Conservation (phyloP, 257 asterid species). For the Fraxinus quadrangulata region DNA sequence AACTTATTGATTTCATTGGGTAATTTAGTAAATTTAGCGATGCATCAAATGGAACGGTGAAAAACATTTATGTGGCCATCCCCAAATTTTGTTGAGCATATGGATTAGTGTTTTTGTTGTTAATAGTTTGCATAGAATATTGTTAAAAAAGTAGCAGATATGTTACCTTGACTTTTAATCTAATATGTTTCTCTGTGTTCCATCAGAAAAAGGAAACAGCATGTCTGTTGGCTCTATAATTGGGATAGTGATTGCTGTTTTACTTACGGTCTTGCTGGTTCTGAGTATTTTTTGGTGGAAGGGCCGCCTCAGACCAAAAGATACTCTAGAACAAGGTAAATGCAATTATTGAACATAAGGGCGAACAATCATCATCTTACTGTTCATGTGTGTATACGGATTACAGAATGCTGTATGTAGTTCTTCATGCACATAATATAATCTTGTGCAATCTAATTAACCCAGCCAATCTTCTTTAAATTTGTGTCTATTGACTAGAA, state of each 20-base stretch:
- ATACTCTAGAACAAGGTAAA: constrained; percentile 47
- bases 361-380: background rate
- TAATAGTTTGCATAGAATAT: too few species aligned
- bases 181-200: constrained; percentile 21
- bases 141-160: too few species aligned
- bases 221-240: constrained; percentile 46
- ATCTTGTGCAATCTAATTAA: background rate
- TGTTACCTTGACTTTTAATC: background rate
- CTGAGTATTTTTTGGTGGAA: constrained; percentile 63
- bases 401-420: too few species aligned
- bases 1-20: too few species aligned
- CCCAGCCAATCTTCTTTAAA: too few species aligned
- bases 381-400: background rate
- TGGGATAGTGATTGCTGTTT: constrained; percentile 52
- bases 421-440: background rate
- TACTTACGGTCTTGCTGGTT: constrained; percentile 34
- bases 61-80: too few species aligned
- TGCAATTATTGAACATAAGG: background rate
- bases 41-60: too few species aligned
- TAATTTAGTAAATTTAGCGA: too few species aligned
- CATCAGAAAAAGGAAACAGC: constrained; percentile 15
- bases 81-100: too few species aligned
- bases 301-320: constrained; percentile 38
- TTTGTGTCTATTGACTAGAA: background rate
- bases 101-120: too few species aligned